Percentiles rank a stretch among this genome's conserved stretches.
phyloP scores from a whole-genome alignment of 192 early-diverging fungal species.

The Kappamyces sp. region DNA sequence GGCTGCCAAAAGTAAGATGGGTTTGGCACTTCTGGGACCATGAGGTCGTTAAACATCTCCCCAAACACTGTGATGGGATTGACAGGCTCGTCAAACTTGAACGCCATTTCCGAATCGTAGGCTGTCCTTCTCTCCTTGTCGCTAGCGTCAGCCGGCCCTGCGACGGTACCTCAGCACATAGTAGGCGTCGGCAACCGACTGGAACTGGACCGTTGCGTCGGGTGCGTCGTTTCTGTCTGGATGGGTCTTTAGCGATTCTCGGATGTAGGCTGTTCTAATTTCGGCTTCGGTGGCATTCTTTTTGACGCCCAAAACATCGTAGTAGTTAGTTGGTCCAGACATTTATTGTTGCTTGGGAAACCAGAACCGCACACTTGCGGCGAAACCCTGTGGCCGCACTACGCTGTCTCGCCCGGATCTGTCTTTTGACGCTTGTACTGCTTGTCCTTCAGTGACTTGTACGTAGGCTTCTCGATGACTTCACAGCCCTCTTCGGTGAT shows the following conservation, averaged over 20 bases:
- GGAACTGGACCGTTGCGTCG: constrained; percentile 59
- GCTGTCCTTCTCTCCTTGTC: constrained; percentile 31
- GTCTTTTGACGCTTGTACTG: too few species aligned
- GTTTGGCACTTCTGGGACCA: constrained; percentile 61
- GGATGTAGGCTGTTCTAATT: constrained; percentile 78
- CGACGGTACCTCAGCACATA: constrained; percentile 56
- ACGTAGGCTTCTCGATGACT: background rate
- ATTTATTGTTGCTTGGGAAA: too few species aligned
- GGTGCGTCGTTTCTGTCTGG: constrained; percentile 49
- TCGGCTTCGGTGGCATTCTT: constrained; percentile 56
- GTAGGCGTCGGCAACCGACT: constrained; percentile 74
- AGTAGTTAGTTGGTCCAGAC: constrained; percentile 47
- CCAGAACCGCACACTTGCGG: too few species aligned
- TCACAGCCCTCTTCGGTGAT: background rate
- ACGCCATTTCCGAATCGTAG: constrained; percentile 27
- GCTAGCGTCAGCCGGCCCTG: constrained; percentile 8
- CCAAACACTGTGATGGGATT: constrained; percentile 67
- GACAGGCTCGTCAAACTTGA: constrained; percentile 22
- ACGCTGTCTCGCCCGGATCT: too few species aligned
- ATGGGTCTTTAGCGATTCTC: constrained; percentile 51
- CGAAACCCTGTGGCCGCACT: too few species aligned
- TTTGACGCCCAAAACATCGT: constrained; percentile 55
- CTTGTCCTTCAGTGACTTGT: too few species aligned
- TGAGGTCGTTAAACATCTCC: constrained; percentile 75
- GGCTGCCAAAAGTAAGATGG: constrained; percentile 59